Conservation (phyloP, 2,329 filamentous ascomycete species). For the Neoascochyta sp. region DNA sequence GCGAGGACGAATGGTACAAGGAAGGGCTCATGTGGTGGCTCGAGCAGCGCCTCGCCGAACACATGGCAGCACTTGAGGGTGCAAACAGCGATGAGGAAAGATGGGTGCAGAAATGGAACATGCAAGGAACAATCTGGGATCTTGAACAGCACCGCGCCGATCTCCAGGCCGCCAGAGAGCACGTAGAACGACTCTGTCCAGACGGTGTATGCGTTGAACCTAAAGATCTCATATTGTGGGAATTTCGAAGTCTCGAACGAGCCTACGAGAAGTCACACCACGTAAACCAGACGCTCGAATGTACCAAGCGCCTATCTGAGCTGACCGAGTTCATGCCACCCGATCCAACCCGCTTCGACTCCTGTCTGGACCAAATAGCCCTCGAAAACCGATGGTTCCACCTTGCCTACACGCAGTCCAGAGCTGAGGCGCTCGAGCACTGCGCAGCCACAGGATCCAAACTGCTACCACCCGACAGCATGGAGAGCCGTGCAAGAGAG, state of each 20-base stretch:
- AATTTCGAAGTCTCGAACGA: constrained; percentile 6
- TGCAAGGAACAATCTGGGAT: constrained; percentile 2
- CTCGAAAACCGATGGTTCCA: constrained; percentile 3
- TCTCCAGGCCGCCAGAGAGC: constrained; percentile 5
- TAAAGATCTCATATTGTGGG: constrained; percentile 10
- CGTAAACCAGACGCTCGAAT: constrained; percentile 1
- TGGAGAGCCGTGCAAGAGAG: constrained; percentile 1
- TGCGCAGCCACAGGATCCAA: constrained; percentile 2
- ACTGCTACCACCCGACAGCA: constrained; percentile 2
- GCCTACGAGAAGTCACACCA: constrained; percentile 3
- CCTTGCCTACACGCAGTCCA: constrained; percentile 8
- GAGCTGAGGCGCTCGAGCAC: constrained; percentile 5
- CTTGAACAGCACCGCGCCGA: constrained; percentile 2
- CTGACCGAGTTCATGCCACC: background rate
- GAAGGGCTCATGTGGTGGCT: background rate
- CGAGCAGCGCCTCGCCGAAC: background rate
- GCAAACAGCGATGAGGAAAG: constrained; percentile 1
- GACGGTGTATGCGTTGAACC: constrained; percentile 3
- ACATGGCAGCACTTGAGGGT: background rate
- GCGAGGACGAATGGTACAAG: background rate
- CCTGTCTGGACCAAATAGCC: constrained; percentile 4
- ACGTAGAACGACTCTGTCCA: constrained; percentile 4
- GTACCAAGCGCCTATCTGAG: background rate
- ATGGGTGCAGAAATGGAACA: constrained; percentile 1
- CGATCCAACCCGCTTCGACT: constrained; percentile 3